Base-by-base conservation (phyloP, 2,329 filamentous ascomycete genomes). In the Apiospora marii region DNA sequence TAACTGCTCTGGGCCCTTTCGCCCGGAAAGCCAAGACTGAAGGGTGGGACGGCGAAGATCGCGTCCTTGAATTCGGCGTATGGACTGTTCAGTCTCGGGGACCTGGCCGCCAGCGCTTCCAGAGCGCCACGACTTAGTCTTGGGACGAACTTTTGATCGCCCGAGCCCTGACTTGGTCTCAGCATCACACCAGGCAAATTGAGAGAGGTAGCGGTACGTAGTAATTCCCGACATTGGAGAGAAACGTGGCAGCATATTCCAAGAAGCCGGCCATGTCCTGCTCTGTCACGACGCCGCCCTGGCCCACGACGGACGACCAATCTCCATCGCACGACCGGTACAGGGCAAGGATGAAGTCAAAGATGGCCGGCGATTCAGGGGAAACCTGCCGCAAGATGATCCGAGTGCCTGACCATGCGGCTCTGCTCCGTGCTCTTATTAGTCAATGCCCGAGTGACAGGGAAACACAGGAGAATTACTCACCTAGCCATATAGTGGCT, bases 171-270 rank as follows among this genome's bases (percentile, higher is more conserved):
- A 19, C 68, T 24, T 53, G 27, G 43, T 73, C 58, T 74, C 58
- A 75, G 67, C 67, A 70, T 34, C 22, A 30, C 2, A 22, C 14
- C 16, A 61, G 16, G 6, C 6, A 8, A 30, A 2, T 13, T 34
- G 5, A 3, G 8, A 2, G 13, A 24, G 24, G 12, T 13, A 16
- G 1, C 13, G 4, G 13, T 71, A 82, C 80, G 77, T 89, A 90
- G 80, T 90, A 91, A 76, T 91, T 91, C 16, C 89, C 89, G 68
- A 88, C 79, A 74, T 91, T 91, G 16, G 86, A 87, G 6, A 91
- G 80, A 76, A 91, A 90, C 53, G 87, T 86, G 1, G 87, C 85
- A 1, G 88, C 84, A 78, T 90, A 92, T 74, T 87, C 83, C 19
- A 91, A 80, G 77, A 90, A 90, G 69, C 82, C 81, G 22, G 82